Percentiles rank a stretch among this genome's conserved stretches.
Conservation (phyloP, 495 filamentous ascomycete species). For the Penicillium ucsense region DNA sequence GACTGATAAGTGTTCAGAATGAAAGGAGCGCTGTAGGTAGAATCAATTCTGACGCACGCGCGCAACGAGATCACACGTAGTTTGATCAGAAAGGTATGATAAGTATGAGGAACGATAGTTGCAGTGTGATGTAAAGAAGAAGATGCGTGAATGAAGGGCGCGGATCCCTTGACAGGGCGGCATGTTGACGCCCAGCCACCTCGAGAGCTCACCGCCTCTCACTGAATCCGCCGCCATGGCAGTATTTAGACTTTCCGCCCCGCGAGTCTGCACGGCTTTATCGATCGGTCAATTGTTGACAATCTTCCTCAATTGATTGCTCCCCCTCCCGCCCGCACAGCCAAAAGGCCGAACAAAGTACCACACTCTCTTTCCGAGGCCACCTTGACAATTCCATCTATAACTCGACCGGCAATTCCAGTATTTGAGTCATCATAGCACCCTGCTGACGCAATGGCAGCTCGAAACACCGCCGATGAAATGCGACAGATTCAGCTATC, state of each 20-base stretch:
- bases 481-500: constrained; percentile 44
- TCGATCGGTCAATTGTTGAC: constrained; percentile 11
- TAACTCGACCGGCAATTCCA: too few species aligned
- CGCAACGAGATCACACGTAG: too few species aligned
- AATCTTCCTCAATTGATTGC: constrained; percentile 7
- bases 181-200: constrained; percentile 17
- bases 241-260: constrained; percentile 8
- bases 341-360: too few species aligned
- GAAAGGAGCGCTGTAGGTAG: too few species aligned
- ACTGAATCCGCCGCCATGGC: constrained; percentile 10
- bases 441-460: constrained; percentile 15
- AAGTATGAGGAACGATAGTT: neutral
- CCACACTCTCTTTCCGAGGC: too few species aligned
- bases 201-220: constrained; percentile 6
- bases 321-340: too few species aligned
- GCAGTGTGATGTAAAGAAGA: constrained; percentile 1
- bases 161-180: constrained; percentile 9
- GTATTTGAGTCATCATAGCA: too few species aligned
- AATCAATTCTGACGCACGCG: too few species aligned
- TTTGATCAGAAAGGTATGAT: too few species aligned
- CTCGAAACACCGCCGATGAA: constrained; percentile 32
- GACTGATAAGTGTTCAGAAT: too few species aligned
- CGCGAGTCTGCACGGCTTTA: constrained; percentile 1
- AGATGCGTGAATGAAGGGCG: constrained; percentile 12
- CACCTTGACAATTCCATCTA: too few species aligned